These are phyloP conservation scores for Hericium rajendrae DNA, from an alignment of 768 basidiomycete species.

Conservation along the genomic window DNA sequence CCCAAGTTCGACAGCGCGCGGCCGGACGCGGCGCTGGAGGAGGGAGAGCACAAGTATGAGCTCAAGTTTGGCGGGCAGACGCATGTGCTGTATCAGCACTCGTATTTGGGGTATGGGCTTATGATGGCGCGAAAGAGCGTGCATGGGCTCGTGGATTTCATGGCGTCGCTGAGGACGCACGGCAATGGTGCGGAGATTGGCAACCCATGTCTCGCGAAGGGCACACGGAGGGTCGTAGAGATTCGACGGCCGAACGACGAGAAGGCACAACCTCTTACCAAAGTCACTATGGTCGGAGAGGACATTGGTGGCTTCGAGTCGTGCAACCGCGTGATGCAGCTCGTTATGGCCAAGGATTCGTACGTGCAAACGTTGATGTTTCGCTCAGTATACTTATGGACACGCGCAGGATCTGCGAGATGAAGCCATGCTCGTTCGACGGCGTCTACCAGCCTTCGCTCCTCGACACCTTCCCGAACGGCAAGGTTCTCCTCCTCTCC, in stretches of 20 bases:
- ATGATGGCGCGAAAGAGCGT: constrained; percentile 67
- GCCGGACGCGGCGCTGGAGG: constrained; percentile 36
- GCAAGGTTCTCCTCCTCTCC: constrained; percentile 83
- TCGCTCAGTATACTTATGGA: background rate
- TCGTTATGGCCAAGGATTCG: constrained; percentile 94
- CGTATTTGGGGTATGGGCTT: constrained; percentile 93
- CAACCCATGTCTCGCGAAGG: constrained; percentile 78
- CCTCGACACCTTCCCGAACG: constrained; percentile 76
- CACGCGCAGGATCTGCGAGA: constrained; percentile 60
- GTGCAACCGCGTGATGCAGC: constrained; percentile 73
- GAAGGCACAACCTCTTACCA: constrained; percentile 29
- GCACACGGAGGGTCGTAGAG: constrained; percentile 52
- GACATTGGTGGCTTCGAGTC: constrained; percentile 78
- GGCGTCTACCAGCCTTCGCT: constrained; percentile 96
- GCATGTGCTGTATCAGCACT: constrained; percentile 86
- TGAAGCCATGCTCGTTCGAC: constrained; percentile 93
- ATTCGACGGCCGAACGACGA: constrained; percentile 35
- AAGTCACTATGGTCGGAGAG: constrained; percentile 80
- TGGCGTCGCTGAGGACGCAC: constrained; percentile 36
- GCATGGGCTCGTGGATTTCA: constrained; percentile 80
- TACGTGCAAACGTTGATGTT: constrained; percentile 31
- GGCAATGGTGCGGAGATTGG: constrained; percentile 32
- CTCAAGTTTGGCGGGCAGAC: constrained; percentile 91
- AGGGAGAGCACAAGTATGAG: constrained; percentile 72
- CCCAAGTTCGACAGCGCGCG: constrained; percentile 46